These are phyloP conservation scores for Cladorrhinum samala DNA, from an alignment of 495 filamentous ascomycete species.

Conservation along the genomic window DNA sequence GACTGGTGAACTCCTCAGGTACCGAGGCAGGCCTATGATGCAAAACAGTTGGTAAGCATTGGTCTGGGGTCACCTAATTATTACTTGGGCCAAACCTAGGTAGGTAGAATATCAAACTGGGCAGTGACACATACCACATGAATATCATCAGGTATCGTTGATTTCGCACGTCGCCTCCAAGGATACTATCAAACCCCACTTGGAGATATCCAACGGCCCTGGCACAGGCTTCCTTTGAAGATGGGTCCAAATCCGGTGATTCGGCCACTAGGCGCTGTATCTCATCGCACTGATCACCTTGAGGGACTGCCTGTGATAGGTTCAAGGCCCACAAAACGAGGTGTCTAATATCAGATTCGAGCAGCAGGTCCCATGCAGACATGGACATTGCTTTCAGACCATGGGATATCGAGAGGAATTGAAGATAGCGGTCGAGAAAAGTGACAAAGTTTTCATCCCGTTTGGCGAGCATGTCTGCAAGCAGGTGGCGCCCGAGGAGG, in stretches of 20 bases:
- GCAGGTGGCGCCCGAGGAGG: slow-evolving; percentile 28
- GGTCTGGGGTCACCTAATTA: too few species aligned
- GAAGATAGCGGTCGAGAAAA: slow-evolving; percentile 28
- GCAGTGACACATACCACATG: slow-evolving; percentile 18
- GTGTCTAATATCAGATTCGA: slow-evolving; percentile 25
- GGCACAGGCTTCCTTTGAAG: slow-evolving; percentile 25
- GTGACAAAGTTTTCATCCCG: slow-evolving; percentile 23
- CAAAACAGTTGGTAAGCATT: not conserved
- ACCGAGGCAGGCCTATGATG: slow-evolving; percentile 15
- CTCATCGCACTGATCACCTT: slow-evolving; percentile 16
- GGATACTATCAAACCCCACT: slow-evolving; percentile 27
- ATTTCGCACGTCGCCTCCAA: slow-evolving; percentile 10
- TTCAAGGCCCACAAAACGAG: slow-evolving; percentile 19
- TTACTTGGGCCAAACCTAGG: not conserved
- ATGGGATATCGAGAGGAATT: slow-evolving; percentile 22
- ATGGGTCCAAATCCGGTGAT: slow-evolving; percentile 12
- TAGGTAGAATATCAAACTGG: not conserved
- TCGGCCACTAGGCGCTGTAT: slow-evolving; percentile 15
- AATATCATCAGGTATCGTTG: slow-evolving; percentile 30
- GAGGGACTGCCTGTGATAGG: slow-evolving; percentile 6
- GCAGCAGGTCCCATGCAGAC: slow-evolving; percentile 28
- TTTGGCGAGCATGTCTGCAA: slow-evolving; percentile 28
- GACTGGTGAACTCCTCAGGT: slow-evolving; percentile 20
- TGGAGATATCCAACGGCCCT: slow-evolving; percentile 25
- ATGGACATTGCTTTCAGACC: slow-evolving; percentile 29